Conservation (phyloP, 1,139 yeast genomes). For the Debaryomyces singareniensis region DNA sequence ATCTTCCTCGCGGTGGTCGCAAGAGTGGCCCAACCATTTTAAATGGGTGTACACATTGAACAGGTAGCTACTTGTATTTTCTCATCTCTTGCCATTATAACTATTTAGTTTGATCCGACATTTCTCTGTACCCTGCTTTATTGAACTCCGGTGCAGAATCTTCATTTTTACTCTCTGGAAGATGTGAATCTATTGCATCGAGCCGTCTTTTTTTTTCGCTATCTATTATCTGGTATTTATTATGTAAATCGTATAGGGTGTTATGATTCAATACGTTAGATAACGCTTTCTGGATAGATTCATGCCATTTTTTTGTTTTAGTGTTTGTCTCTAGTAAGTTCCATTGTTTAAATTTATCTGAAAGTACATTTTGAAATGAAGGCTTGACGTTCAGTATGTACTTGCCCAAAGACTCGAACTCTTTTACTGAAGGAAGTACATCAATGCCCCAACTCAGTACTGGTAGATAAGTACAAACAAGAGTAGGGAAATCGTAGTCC, state of each 20-base stretch:
- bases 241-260: background rate
- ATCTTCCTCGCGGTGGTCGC: background rate
- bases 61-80: too few species aligned
- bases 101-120: too few species aligned
- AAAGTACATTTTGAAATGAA: background rate
- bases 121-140: too few species aligned
- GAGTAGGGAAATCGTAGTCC: background rate
- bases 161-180: background rate
- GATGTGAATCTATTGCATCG: background rate
- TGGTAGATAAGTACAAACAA: background rate
- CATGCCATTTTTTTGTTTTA: background rate
- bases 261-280: background rate
- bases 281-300: background rate
- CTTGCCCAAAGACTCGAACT: background rate
- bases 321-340: background rate
- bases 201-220: background rate
- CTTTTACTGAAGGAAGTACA: background rate
- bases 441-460: background rate
- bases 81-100: too few species aligned
- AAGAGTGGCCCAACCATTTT: slow-evolving; percentile 1
- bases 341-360: background rate
- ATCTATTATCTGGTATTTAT: background rate
- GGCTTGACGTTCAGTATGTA: background rate
- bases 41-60: too few species aligned
- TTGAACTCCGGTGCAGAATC: slow-evolving; percentile 1